Percentiles rank a stretch among this genome's conserved stretches.
Conservation (phyloP, 78 protist genomes). For the Dictyostelium purpureum region DNA sequence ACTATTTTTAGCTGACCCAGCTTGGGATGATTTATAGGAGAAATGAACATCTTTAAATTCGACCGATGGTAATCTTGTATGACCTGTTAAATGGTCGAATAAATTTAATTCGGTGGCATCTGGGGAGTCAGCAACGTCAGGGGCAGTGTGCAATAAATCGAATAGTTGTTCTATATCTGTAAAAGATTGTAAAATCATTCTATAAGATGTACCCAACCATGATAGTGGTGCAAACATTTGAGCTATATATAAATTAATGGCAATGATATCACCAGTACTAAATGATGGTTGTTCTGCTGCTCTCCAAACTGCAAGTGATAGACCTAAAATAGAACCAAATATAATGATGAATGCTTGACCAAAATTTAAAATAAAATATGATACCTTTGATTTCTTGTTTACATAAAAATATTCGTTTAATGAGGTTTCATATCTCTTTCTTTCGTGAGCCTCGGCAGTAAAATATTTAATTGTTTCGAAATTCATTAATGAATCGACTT, state of each 20-base stretch:
- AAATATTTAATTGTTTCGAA: slow-evolving; percentile 93
- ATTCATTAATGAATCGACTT: slow-evolving; percentile 79
- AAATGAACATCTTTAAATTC: slow-evolving; percentile 7
- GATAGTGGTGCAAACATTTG: slow-evolving; percentile 93
- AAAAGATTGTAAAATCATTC: slow-evolving; percentile 87
- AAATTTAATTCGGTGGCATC: neutral
- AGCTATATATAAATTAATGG: slow-evolving; percentile 87
- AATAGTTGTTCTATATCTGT: slow-evolving; percentile 91
- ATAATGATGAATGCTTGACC: slow-evolving; percentile 91
- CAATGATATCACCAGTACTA: slow-evolving; percentile 91
- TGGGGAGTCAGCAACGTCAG: neutral
- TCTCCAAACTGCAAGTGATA: slow-evolving; percentile 80
- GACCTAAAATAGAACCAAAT: slow-evolving; percentile 70
- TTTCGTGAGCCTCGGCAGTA: slow-evolving; percentile 85
- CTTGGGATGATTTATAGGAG: slow-evolving; percentile 41
- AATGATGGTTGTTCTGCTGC: slow-evolving; percentile 71
- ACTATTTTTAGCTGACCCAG: slow-evolving; percentile 76
- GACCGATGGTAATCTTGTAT: neutral
- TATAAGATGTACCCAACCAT: slow-evolving; percentile 92
- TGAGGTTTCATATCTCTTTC: slow-evolving; percentile 54
- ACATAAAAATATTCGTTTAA: slow-evolving; percentile 71
- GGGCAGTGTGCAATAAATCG: slow-evolving; percentile 48
- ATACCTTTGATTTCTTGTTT: slow-evolving; percentile 52
- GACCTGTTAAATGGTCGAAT: neutral
- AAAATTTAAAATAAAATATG: slow-evolving; percentile 87